These are phyloP conservation scores for Chondrostereum purpureum DNA, from an alignment of 1,284 basidiomycete genomes.

Conservation along the genomic window DNA sequence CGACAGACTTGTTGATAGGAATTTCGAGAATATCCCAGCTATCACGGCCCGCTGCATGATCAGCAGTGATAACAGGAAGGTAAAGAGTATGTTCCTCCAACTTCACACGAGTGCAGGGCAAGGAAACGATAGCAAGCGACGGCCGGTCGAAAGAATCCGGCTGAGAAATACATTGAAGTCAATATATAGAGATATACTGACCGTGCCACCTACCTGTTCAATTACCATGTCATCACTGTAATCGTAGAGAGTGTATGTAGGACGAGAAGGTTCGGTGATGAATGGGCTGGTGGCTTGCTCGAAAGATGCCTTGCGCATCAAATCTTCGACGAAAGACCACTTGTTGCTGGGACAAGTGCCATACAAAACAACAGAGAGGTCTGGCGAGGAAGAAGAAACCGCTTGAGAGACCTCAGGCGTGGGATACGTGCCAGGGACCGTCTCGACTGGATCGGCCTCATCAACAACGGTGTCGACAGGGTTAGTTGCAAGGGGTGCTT, in stretches of 20 bases:
- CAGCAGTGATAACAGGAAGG: conserved; percentile 48
- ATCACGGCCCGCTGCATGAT: conserved; percentile 24
- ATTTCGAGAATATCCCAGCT: conserved; percentile 44
- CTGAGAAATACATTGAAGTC: conserved; percentile 39
- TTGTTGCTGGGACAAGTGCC: conserved; percentile 49
- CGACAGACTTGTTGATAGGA: conserved; percentile 29
- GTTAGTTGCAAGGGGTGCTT: conserved; percentile 9
- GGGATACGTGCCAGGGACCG: conserved; percentile 30
- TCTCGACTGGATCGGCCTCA: conserved; percentile 18
- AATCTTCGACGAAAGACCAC: conserved; percentile 48
- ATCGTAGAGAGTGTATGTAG: conserved; percentile 44
- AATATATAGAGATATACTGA: conserved; percentile 26
- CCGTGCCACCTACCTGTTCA: conserved; percentile 41
- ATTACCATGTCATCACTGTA: conserved; percentile 34
- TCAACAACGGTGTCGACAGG: neutral
- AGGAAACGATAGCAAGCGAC: conserved; percentile 59
- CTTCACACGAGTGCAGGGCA: conserved; percentile 40
- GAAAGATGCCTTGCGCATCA: conserved; percentile 33
- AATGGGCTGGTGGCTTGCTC: neutral
- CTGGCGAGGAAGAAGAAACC: conserved; percentile 23
- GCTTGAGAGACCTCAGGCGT: conserved; percentile 33
- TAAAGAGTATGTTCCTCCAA: conserved; percentile 51
- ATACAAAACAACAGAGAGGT: conserved; percentile 58
- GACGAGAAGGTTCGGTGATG: conserved; percentile 21
- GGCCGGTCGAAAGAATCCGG: conserved; percentile 34